Evolutionary conservation across 352 stramenopile genomes (phyloP).

Genomic region (Phytophthora gonapodyides): DNA sequence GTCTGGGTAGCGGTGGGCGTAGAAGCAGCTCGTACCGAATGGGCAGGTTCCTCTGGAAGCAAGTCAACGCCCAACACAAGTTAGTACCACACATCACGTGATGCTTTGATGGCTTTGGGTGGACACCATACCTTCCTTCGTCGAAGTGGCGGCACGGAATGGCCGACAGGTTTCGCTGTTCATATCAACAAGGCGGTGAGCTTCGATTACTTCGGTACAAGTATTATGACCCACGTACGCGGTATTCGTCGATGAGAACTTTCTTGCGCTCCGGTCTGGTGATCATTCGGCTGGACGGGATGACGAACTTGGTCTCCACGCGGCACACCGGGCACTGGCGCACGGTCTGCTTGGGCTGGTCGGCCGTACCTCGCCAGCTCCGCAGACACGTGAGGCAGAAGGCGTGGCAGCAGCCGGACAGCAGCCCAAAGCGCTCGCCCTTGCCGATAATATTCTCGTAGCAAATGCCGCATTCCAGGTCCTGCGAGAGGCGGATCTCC

Average conservation of each 20-base stretch:
- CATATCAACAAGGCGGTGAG: conserved; percentile 8
- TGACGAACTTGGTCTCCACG: conserved; percentile 82
- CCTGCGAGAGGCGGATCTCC: conserved; percentile 65
- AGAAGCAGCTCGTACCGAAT: conserved; percentile 90
- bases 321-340: conserved; percentile 80
- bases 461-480: conserved; percentile 88
- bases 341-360: conserved; percentile 81
- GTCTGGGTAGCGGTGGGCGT: conserved; percentile 74
- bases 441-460: conserved; percentile 79
- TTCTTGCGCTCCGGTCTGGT: conserved; percentile 67
- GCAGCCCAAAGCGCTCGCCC: conserved; percentile 79
- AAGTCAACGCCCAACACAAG: conserved; percentile 18
- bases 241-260: conserved; percentile 70
- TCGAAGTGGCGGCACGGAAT: conserved; percentile 89
- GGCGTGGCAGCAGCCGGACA: conserved; percentile 79
- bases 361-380: conserved; percentile 67
- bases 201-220: no score
- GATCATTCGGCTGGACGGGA: conserved; percentile 85
- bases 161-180: conserved; percentile 63
- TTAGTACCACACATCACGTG: conserved; percentile 14
- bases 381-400: conserved; percentile 87
- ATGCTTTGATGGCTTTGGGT: conserved; percentile 13
- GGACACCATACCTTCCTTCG: conserved; percentile 58
- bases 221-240: conserved; percentile 33
- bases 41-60: conserved; percentile 68